Evolutionary conservation across 306 rosid species (phyloP).

Genomic region (Hylodesmum podocarpum): DNA sequence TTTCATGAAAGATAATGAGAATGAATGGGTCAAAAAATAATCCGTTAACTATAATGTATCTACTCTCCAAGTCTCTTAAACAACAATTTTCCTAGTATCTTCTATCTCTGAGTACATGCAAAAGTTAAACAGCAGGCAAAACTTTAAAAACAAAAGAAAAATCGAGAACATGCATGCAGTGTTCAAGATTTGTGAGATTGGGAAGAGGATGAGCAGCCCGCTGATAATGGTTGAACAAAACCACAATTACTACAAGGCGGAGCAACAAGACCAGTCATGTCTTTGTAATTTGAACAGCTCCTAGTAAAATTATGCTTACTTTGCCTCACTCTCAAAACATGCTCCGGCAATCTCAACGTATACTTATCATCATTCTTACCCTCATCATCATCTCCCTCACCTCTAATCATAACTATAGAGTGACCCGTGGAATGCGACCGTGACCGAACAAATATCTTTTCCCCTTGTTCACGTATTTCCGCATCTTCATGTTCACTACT

Average conservation of each 20-base stretch:
- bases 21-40: too few species aligned
- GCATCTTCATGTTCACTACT: not conserved
- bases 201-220: not conserved
- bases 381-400: not conserved
- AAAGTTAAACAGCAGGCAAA: not conserved
- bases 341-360: conserved; percentile 55
- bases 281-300: conserved; percentile 52
- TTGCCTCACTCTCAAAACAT: conserved; percentile 50
- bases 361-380: conserved; percentile 34
- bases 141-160: not conserved
- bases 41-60: not conserved
- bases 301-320: conserved; percentile 39
- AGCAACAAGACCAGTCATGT: conserved; percentile 28
- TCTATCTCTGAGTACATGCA: not conserved
- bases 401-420: conserved; percentile 51
- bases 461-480: not conserved
- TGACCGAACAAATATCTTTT: conserved; percentile 42
- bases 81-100: not conserved
- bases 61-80: not conserved
- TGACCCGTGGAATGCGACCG: conserved; percentile 80
- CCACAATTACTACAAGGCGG: conserved; percentile 37
- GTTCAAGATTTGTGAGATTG: conserved; percentile 1
- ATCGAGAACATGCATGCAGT: not conserved
- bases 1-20: too few species aligned
- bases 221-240: conserved; percentile 13